Evolutionary conservation across 129 eudicot species (phyloP), one percentile per base, ranked within the genome.

Genomic region (Centrapalus pauciflorus): DNA sequence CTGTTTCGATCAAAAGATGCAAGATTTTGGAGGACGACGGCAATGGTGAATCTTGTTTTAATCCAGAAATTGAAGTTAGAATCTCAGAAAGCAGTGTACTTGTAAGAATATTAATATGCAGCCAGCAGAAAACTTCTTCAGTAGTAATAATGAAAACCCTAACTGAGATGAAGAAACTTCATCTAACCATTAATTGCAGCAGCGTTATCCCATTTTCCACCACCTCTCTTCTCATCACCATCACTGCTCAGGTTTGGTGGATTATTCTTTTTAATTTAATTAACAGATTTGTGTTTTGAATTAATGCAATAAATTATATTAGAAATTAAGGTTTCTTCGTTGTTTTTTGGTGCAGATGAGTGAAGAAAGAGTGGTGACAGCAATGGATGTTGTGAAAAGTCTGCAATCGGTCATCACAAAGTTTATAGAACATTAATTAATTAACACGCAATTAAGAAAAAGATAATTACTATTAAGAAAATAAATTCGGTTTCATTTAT

Each of bases 101-200:
- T n/a, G 30, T 80, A 32, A 64, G 54, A 76, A 67, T 70, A n/a
- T n/a, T n/a, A n/a, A n/a, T n/a, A 51, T 62, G 70, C 34, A 32
- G 74, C 61, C 60, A 75, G 16, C 60, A 75, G 16, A 69, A 64
- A 14, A 40, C 49, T 8, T 1, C 32, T 12, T 79, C 77, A 29
- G 26, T 70, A 5, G 49, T 67, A 7, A n/a, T n/a, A n/a, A 50
- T 38, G 46, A 70, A 40, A 66, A 66, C 49, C 5, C 19, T 75
- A 5, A 59, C 41, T 25, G 70, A 80, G 61, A 80, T 80, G n/a
- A 71, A 80, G 60, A 75, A 64, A 63, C 84, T 74, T 49, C 34
- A 75, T 13, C 21, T 80, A 24, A 63, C 55, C 0, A 51, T 80
- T 24, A 30, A 54, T 16, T 75, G 68, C 24, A 75, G 77, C 25